A percentile compares a stretch with the other conserved stretches of the same genome.
phyloP scores from a whole-genome alignment of 768 basidiomycete genomes.

The Pleurotus platypus region DNA sequence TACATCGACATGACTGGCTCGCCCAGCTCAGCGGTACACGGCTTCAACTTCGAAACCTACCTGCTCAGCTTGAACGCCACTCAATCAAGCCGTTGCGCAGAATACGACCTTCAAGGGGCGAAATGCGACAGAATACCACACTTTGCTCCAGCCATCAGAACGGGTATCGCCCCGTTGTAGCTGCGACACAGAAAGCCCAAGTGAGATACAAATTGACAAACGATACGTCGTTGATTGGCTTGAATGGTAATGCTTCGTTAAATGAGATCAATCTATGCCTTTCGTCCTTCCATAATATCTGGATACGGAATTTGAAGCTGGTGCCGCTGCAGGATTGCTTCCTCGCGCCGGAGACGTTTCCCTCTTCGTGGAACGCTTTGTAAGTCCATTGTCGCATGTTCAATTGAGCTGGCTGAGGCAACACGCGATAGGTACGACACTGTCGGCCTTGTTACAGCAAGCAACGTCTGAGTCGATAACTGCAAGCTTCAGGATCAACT shows the following conservation, averaged over 20 bases:
- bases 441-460: slow-evolving; percentile 11
- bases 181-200: slow-evolving; percentile 13
- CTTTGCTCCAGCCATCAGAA: slow-evolving; percentile 13
- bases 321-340: slow-evolving; percentile 15
- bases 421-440: slow-evolving; percentile 11
- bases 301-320: slow-evolving; percentile 15
- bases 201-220: slow-evolving; percentile 13
- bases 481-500: slow-evolving; percentile 14
- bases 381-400: not conserved
- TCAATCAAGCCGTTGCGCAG: slow-evolving; percentile 10
- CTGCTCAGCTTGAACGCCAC: slow-evolving; percentile 13
- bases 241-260: slow-evolving; percentile 12
- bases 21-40: slow-evolving; percentile 9
- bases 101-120: slow-evolving; percentile 16
- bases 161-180: slow-evolving; percentile 13
- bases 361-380: slow-evolving; percentile 15
- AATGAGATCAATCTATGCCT: slow-evolving; percentile 13
- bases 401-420: not conserved
- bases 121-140: slow-evolving; percentile 14
- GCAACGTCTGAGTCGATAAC: slow-evolving; percentile 15
- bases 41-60: slow-evolving; percentile 15
- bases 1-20: slow-evolving; percentile 13
- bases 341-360: slow-evolving; percentile 14
- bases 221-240: slow-evolving; percentile 14
- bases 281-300: slow-evolving; percentile 12